Base-by-base conservation (phyloP, 306 rosid genomes). In the Gastrolobium villosum region DNA sequence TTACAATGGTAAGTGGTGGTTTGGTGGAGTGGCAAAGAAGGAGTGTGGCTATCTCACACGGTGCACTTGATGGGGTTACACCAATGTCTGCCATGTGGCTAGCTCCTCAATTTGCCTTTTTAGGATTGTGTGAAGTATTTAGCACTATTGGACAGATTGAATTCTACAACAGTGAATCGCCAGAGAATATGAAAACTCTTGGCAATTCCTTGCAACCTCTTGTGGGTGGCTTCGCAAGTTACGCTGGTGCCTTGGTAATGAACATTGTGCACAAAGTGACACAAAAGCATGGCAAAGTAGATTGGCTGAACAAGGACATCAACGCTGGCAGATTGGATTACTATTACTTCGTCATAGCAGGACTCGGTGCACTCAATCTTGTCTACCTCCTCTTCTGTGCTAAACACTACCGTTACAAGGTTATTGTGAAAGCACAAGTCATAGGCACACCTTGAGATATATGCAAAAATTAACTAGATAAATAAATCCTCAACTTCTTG, bases 51-150 rank as follows among this genome's bases (percentile, higher is more conserved):
- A 9, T 1, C 10, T 14, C 50, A 39, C n/a, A 20, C 2, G 20
- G n/a, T 8, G 55, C 8, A 15, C 62, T 44, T 40, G 7, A 45
- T 4, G 64, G 54, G n/a, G 30, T 36, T 6, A 39, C 41, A 4
- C 52, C 82, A 26, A 83, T 80, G 75, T 79, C 81, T 5, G 79
- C 50, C 1, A 36, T 83, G 53, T 86, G 85, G 89, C 65, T 76
- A 6, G 57, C 74, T 4, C 87, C 87, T 1, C 85, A 77, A 53
- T 49, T 50, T 5, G 43, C 53, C 4, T 34, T 83, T 0, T 9
- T 83, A 50, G 89, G 76, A 1, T 14, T 86, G 0, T 44, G 41
- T 6, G 85, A 83, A 68, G 36, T 76, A 3, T 80, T 83, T 20
- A 65, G 32, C 56, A 10, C 35, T 5, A 3, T 86, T 13, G 89